Base-by-base conservation (phyloP, 352 stramenopile genomes). In the Halophytophthora batemanensis region DNA sequence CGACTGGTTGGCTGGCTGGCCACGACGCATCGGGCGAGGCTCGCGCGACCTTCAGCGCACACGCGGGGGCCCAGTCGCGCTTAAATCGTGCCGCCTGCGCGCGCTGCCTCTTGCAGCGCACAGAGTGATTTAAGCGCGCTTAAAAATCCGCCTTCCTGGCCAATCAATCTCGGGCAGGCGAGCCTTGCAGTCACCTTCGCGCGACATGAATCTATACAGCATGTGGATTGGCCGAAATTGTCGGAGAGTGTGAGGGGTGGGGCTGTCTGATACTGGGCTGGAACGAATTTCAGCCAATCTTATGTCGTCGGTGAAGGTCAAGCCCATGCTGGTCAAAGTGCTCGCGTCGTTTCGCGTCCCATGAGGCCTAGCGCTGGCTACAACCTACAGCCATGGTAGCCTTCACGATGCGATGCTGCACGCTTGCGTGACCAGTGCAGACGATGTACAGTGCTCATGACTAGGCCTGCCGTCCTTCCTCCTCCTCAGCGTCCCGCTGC, bases 1-100 rank as follows among this genome's bases (percentile, higher is more conserved):
- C 52, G 64, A 71, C 56, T 79, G 64, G 64, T 75, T 77, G 72
- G 59, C 66, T 77, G 61, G 55, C 58, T 69, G 50, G 62, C 57
- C 64, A 52, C 63, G 66, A 65, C 42, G 60, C 51, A 50, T 35
- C 34, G 13, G 34, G 23, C 37, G 35, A 11, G 4, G 3, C 33
- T 72, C 43, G 17, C 40, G 47, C 59, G 10, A 77, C 68, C 35
- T 74, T 69, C 63, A 46, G 29, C 19, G 25, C 14, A 72, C 53
- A 53, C 48, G 12, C 0, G 1, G 0, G 0, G 5, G 0, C 2
- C 14, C 7, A 17, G 34, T 28, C 36, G 37, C 47, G 47, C 36
- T 54, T 54, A 54, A 54, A 54, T 46, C 12, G 10, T 25, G 44
- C 22, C 2, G 8, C 21, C 21, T n/a, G 8, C 25, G 25, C 25